Conservation (phyloP, 2,329 filamentous ascomycete genomes). For the Cordyceps farinosa region DNA sequence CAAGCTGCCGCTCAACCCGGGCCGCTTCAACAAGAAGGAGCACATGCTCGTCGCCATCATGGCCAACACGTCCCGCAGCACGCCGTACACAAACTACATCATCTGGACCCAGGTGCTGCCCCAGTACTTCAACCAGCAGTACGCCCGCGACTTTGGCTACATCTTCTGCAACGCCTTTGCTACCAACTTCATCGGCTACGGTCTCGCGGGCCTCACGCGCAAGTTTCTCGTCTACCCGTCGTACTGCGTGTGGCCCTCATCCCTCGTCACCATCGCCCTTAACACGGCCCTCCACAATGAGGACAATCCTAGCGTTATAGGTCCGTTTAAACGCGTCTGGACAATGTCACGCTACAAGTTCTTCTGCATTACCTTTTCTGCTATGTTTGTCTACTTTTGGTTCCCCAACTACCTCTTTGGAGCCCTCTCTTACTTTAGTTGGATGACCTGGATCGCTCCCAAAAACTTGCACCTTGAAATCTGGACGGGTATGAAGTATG, state of each 20-base stretch:
- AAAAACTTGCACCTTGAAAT: slow-evolving; percentile 28
- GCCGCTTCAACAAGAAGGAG: slow-evolving; percentile 49
- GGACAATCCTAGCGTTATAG: slow-evolving; percentile 23
- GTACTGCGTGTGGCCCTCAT: slow-evolving; percentile 46
- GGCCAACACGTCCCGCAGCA: slow-evolving; percentile 46
- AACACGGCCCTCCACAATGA: slow-evolving; percentile 40
- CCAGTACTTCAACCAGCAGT: slow-evolving; percentile 42
- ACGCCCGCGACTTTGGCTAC: slow-evolving; percentile 40
- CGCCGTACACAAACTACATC: slow-evolving; percentile 42
- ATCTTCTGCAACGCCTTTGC: slow-evolving; percentile 43
- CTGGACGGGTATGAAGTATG: slow-evolving; percentile 29
- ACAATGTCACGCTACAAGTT: slow-evolving; percentile 38
- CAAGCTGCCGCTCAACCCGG: slow-evolving; percentile 41
- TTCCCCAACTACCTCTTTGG: slow-evolving; percentile 45
- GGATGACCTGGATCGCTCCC: slow-evolving; percentile 46
- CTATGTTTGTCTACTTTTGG: slow-evolving; percentile 49
- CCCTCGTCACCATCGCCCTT: slow-evolving; percentile 42
- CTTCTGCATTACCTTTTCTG: slow-evolving; percentile 37
- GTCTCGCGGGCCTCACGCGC: slow-evolving; percentile 41
- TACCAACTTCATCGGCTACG: slow-evolving; percentile 48
- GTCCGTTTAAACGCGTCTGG: slow-evolving; percentile 33
- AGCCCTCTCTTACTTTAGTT: slow-evolving; percentile 42
- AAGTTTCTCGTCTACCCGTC: slow-evolving; percentile 45
- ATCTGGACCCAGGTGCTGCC: slow-evolving; percentile 42
- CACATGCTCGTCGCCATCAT: slow-evolving; percentile 50